phyloP scores from a whole-genome alignment of 163 green algal species.

The Scenedesmus sp. region DNA sequence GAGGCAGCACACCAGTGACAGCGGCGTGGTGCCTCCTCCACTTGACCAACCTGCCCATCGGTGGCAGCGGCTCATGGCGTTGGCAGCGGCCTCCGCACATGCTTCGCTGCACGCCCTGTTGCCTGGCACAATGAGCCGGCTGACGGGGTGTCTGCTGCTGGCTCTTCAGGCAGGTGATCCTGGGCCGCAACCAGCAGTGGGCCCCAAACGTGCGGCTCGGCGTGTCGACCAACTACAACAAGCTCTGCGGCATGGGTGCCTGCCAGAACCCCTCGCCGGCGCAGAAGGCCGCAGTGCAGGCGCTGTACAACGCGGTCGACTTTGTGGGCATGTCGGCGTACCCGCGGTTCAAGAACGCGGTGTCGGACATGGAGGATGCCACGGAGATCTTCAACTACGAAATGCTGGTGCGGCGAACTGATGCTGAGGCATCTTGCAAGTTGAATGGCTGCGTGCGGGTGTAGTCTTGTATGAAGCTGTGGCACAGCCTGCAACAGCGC shows the following conservation, averaged over 20 bases:
- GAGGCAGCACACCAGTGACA: too few relatives aligned
- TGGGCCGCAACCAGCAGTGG: not conserved
- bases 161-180: constrained; percentile 5
- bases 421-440: not conserved
- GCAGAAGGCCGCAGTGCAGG: constrained; percentile 8
- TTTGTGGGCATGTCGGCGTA: constrained; percentile 54
- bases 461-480: too few relatives aligned
- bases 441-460: too few relatives aligned
- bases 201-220: constrained; percentile 50
- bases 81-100: too few relatives aligned
- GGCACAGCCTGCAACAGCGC: too few relatives aligned
- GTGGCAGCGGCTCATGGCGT: too few relatives aligned
- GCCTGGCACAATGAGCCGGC: too few relatives aligned
- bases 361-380: constrained; percentile 41
- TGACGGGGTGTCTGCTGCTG: not conserved
- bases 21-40: too few relatives aligned
- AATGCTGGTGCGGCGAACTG: not conserved
- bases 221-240: constrained; percentile 54
- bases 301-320: constrained; percentile 48
- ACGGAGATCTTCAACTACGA: constrained; percentile 44
- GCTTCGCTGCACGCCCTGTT: too few relatives aligned
- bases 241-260: constrained; percentile 47
- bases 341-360: not conserved
- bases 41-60: too few relatives aligned
- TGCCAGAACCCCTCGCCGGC: not conserved